Evolutionary conservation across 169 alveolate species (phyloP).

Genomic region (Plasmodium inui): DNA sequence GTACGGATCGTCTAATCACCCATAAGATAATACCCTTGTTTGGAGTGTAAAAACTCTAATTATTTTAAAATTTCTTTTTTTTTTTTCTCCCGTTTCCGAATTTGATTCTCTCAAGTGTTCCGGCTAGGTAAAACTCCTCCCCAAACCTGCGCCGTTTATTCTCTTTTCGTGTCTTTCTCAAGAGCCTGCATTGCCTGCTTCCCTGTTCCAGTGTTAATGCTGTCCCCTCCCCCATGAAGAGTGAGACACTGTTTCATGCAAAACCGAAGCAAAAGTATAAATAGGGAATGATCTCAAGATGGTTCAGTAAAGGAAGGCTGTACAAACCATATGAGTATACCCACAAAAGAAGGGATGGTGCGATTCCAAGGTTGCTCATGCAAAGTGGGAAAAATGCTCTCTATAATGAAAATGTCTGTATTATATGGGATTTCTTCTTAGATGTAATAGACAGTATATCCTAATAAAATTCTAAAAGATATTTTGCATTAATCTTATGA

Average conservation of each 20-base stretch:
- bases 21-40: neutral
- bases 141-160: neutral
- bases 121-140: neutral
- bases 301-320: neutral
- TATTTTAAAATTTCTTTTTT: conserved; percentile 5
- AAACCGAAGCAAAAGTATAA: neutral
- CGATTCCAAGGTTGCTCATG: neutral
- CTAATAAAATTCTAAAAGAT: no score
- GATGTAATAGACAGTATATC: no score
- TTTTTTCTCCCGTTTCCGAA: neutral
- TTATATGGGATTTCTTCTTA: no score
- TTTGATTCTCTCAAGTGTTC: neutral
- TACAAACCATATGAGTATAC: neutral
- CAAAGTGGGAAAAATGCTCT: neutral
- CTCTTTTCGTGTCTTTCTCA: neutral
- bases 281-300: neutral
- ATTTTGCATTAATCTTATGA: no score
- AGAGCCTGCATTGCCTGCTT: neutral
- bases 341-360: neutral
- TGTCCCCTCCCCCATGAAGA: neutral
- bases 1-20: neutral
- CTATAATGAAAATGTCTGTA: no score
- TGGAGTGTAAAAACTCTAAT: conserved; percentile 14
- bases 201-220: neutral
- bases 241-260: neutral